Conservation (phyloP, 2,329 filamentous ascomycete genomes). For the Nemania sp. region DNA sequence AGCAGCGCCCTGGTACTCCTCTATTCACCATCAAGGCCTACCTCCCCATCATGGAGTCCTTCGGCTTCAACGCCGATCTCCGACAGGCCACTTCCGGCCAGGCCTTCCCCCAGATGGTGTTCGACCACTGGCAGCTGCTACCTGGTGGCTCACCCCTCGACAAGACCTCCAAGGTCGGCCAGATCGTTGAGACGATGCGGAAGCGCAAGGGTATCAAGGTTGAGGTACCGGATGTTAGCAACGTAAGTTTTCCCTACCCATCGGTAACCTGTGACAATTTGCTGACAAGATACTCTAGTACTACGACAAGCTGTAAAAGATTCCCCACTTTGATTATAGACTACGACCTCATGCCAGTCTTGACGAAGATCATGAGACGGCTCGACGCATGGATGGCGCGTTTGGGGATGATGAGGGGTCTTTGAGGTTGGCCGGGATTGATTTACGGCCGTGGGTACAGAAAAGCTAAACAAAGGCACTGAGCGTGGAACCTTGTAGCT, state of each 20-base stretch:
- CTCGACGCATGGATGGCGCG: slow-evolving; percentile 48
- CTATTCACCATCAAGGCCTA: slow-evolving; percentile 99
- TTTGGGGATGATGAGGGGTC: slow-evolving; percentile 45
- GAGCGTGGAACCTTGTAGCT: slow-evolving; percentile 48
- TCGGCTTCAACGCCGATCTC: slow-evolving; percentile 99
- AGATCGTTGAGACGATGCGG: slow-evolving; percentile 88
- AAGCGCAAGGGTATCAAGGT: slow-evolving; percentile 99
- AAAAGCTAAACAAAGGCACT: slow-evolving; percentile 50
- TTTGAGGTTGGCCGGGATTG: slow-evolving; percentile 47
- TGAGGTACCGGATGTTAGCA: slow-evolving; percentile 90
- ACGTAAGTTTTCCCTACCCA: slow-evolving; percentile 74
- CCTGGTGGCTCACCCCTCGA: slow-evolving; percentile 95
- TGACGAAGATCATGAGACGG: slow-evolving; percentile 58
- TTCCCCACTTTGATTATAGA: slow-evolving; percentile 59
- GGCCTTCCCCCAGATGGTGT: slow-evolving; percentile 98
- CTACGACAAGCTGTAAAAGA: slow-evolving; percentile 97
- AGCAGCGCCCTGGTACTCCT: slow-evolving; percentile 98
- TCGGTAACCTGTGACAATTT: slow-evolving; percentile 5
- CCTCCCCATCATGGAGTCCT: slow-evolving; percentile 95
- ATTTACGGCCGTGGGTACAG: slow-evolving; percentile 50
- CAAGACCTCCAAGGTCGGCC: slow-evolving; percentile 81
- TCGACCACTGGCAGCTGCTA: slow-evolving; percentile 98
- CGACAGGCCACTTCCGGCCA: slow-evolving; percentile 93
- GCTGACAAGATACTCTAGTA: slow-evolving; percentile 73
- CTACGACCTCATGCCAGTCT: slow-evolving; percentile 58